Evolutionary conservation across 2,329 filamentous ascomycete genomes (phyloP), one percentile per base, ranked within the genome.

Genomic region (Trichophyton rubrum): DNA sequence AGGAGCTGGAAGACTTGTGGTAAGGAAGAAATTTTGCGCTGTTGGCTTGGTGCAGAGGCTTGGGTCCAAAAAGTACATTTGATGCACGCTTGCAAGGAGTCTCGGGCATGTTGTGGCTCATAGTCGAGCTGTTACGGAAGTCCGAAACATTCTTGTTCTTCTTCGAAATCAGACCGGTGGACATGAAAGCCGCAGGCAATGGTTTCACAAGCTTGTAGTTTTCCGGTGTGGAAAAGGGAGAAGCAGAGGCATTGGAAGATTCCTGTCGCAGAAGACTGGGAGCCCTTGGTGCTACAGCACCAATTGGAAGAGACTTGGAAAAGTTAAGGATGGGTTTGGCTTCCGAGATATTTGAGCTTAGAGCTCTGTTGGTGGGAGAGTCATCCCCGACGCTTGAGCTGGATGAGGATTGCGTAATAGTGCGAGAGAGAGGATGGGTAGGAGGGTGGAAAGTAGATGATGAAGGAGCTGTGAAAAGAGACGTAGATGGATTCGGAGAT

Each of bases 161-260:
- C 76, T 99, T 99, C 9, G 93, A 96, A 59, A 99, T 87, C 30
- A 99, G 78, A 1, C 92, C 91, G 0, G 93, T 97, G 1, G 93
- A 97, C 79, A 90, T 90, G 74, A 96, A 96, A 5, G 90, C 90
- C 45, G 88, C 85, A 35, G 88, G 86, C 60, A 88, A 81, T 22
- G 91, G 87, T 69, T 86, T 90, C 6, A 84, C 87, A 58, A 83
- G 79, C 72, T 89, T 91, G 75, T 88, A 93, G 60, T 82, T 83
- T 59, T 86, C 82, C 0, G 89, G 89, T 0, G 89, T 95, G 35
- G 86, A 85, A 66, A 89, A 85, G 22, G 73, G 70, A 3, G 79
- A 80, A 20, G 78, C 79, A 1, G 77, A 77, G 11, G 72, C 73
- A n/a, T 72, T 76, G 5, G 77, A 78, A 1, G 79, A 76, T 49